phyloP scores from a whole-genome alignment of 2,329 filamentous ascomycete species.

The Aspergillus niger region DNA sequence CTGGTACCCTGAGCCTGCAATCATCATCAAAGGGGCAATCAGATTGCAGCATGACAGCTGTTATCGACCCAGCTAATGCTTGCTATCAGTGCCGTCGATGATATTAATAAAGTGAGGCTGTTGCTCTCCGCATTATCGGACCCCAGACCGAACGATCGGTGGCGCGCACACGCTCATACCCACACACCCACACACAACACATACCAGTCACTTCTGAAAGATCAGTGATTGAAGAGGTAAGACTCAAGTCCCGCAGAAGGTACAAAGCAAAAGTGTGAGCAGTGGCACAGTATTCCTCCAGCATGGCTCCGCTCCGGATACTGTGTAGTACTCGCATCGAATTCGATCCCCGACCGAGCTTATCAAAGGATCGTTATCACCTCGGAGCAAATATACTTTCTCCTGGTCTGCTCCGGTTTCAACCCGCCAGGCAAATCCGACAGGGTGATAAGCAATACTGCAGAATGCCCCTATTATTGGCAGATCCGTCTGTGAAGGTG shows the following conservation, averaged over 20 bases:
- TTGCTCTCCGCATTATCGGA: background rate
- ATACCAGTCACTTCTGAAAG: background rate
- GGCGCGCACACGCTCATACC: background rate
- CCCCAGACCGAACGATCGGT: background rate
- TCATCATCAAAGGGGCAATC: background rate
- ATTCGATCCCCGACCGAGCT: background rate
- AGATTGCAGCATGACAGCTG: background rate
- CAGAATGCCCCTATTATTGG: background rate
- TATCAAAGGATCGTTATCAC: background rate
- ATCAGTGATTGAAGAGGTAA: background rate
- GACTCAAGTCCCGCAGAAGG: background rate
- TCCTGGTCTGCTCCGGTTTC: background rate
- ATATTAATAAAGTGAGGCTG: conserved; percentile 1
- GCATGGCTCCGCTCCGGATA: background rate
- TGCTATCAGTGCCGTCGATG: background rate
- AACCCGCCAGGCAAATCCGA: background rate
- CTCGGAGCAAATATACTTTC: conserved; percentile 1
- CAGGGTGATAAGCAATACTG: conserved; percentile 1
- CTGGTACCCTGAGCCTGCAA: background rate
- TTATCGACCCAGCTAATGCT: background rate
- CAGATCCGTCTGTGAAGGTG: background rate
- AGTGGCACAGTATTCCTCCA: background rate
- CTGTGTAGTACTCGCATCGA: no score
- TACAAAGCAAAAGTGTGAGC: background rate
- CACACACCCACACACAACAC: background rate